Evolutionary conservation across 2,329 filamentous ascomycete genomes (phyloP).

Genomic region (Neophaeococcomyces mojaviensis): DNA sequence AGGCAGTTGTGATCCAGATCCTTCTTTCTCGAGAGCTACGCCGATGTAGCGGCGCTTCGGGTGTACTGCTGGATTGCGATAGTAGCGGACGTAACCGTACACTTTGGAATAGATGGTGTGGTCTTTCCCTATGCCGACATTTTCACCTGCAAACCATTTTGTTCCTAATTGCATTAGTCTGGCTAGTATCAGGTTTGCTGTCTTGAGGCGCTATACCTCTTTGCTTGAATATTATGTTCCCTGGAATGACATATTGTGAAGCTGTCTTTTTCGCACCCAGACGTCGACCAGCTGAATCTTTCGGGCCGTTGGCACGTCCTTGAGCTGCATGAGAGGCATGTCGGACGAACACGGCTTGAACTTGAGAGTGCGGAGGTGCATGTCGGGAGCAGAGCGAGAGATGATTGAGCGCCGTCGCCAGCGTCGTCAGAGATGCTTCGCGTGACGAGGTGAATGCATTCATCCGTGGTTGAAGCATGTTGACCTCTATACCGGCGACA

Average conservation of each 20-base stretch:
- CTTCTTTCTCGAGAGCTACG: conserved; percentile 71
- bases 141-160: conserved; percentile 90
- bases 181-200: background rate
- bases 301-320: conserved; percentile 62
- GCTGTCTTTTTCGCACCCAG: conserved; percentile 89
- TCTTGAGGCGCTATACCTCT: conserved; percentile 37
- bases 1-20: conserved; percentile 59
- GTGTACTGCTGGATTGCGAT: conserved; percentile 75
- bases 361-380: conserved; percentile 25
- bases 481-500: background rate
- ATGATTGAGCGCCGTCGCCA: conserved; percentile 23
- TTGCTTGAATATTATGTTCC: conserved; percentile 97
- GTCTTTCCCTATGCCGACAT: conserved; percentile 88
- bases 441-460: conserved; percentile 27
- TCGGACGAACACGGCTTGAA: conserved; percentile 38
- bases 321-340: conserved; percentile 59
- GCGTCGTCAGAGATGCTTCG: conserved; percentile 30
- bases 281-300: conserved; percentile 71
- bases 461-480: conserved; percentile 39
- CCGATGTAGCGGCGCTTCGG: conserved; percentile 91
- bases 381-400: conserved; percentile 26
- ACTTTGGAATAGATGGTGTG: conserved; percentile 88
- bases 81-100: conserved; percentile 92
- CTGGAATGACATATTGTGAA: conserved; percentile 87
- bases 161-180: conserved; percentile 49